Evolutionary conservation across 202 grass and related monocot species (phyloP).

Genomic region (Panicum virgatum): DNA sequence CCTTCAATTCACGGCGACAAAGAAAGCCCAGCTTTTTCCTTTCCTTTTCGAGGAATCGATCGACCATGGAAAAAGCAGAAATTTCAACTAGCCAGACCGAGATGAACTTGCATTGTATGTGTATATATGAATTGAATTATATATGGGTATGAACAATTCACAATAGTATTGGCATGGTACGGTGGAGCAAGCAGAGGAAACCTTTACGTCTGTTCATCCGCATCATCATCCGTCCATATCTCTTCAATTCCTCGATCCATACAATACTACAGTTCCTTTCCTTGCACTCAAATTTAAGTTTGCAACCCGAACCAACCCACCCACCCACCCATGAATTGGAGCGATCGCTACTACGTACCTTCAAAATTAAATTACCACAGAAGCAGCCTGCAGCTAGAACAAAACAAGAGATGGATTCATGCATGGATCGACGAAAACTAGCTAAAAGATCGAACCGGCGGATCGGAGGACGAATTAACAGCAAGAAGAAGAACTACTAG

Average conservation of each 20-base stretch:
- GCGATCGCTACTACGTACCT: no score
- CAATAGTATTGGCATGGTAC: not conserved
- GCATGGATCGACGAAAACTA: no score
- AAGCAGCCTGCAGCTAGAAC: no score
- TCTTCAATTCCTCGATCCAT: not conserved
- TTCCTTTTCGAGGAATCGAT: not conserved
- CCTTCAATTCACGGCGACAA: not conserved
- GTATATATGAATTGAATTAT: no score
- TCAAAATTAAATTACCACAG: no score
- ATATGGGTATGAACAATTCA: not conserved
- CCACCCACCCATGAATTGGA: not conserved
- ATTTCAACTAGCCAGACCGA: no score
- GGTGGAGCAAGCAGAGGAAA: not conserved
- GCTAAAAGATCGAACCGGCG: no score
- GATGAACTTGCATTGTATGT: no score
- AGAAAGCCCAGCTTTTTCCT: not conserved
- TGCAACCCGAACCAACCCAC: constrained; percentile 15
- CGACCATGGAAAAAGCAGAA: not conserved
- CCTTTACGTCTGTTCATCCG: constrained; percentile 22
- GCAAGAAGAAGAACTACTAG: no score
- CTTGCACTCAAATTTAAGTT: constrained; percentile 41
- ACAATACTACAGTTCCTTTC: not conserved
- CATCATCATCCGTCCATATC: not conserved
- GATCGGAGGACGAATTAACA: not conserved
- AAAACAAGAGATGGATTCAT: no score